phyloP scores from a whole-genome alignment of 768 basidiomycete genomes.

The Udeniomyces megalosporus region DNA sequence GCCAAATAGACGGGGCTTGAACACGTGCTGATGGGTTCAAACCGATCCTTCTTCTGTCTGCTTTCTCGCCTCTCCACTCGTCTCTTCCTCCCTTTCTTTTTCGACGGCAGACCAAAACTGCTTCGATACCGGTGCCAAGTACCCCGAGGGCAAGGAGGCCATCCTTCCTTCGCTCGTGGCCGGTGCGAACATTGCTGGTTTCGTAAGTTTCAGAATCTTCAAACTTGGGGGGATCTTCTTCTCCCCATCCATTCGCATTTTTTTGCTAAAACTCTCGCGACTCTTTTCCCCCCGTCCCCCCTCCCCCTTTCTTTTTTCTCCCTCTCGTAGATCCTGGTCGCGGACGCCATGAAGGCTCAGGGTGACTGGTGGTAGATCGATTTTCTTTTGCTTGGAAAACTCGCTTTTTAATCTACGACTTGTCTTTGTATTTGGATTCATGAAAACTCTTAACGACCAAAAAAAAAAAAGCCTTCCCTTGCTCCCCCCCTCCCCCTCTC shows the following conservation, averaged over 20 bases:
- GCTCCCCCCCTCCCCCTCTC: background rate
- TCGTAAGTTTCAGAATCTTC: too few relatives aligned
- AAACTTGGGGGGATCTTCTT: too few relatives aligned
- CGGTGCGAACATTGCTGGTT: constrained; percentile 59
- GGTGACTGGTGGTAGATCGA: constrained; percentile 55
- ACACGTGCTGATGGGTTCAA: too few relatives aligned
- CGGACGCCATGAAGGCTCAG: constrained; percentile 56
- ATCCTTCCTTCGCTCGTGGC: constrained; percentile 40
- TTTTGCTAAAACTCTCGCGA: too few relatives aligned
- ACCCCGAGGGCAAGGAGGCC: constrained; percentile 35
- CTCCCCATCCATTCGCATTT: too few relatives aligned
- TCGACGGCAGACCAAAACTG: constrained; percentile 34
- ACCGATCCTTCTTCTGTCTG: background rate
- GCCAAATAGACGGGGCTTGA: background rate
- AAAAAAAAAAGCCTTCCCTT: too few relatives aligned
- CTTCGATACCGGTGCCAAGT: constrained; percentile 42
- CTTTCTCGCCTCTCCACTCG: background rate
- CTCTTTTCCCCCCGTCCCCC: background rate
- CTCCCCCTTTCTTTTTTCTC: background rate
- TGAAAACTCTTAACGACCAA: too few relatives aligned
- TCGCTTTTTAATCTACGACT: too few relatives aligned
- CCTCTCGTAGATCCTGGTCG: constrained; percentile 30
- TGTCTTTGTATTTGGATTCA: too few relatives aligned
- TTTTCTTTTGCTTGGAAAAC: background rate
- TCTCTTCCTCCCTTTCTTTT: background rate